phyloP scores from a whole-genome alignment of 345 rosid species.

The Eucalyptus cloeziana region DNA sequence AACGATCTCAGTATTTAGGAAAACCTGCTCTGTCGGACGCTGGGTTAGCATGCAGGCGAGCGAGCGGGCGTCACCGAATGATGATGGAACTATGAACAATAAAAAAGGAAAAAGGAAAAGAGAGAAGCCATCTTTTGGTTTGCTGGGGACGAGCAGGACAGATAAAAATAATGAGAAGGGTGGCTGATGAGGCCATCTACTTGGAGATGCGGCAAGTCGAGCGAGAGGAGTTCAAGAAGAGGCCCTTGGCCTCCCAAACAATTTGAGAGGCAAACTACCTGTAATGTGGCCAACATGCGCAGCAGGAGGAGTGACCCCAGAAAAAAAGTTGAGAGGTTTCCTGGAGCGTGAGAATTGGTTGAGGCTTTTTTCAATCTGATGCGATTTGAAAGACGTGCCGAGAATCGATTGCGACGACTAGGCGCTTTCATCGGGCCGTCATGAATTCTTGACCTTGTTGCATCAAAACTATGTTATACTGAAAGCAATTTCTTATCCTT shows the following conservation, averaged over 20 bases:
- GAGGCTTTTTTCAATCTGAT: background rate
- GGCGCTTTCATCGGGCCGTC: background rate
- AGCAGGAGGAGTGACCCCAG: background rate
- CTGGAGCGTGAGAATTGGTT: background rate
- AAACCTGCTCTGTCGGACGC: background rate
- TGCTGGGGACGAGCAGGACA: background rate
- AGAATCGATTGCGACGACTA: background rate
- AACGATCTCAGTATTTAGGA: background rate
- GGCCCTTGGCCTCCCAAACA: background rate
- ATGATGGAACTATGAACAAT: background rate
- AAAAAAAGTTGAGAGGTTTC: background rate
- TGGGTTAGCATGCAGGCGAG: background rate
- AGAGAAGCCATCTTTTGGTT: background rate
- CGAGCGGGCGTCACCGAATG: background rate
- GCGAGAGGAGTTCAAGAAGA: background rate
- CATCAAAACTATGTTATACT: background rate
- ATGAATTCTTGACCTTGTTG: background rate
- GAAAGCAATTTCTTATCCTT: background rate
- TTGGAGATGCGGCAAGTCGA: background rate
- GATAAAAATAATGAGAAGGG: background rate
- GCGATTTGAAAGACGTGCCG: background rate
- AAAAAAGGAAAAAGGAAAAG: background rate
- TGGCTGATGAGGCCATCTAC: background rate
- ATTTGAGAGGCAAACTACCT: background rate
- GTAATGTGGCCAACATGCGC: background rate